Conservation (phyloP, 2,329 filamentous ascomycete species). For the Achaetomium macrosporum region DNA sequence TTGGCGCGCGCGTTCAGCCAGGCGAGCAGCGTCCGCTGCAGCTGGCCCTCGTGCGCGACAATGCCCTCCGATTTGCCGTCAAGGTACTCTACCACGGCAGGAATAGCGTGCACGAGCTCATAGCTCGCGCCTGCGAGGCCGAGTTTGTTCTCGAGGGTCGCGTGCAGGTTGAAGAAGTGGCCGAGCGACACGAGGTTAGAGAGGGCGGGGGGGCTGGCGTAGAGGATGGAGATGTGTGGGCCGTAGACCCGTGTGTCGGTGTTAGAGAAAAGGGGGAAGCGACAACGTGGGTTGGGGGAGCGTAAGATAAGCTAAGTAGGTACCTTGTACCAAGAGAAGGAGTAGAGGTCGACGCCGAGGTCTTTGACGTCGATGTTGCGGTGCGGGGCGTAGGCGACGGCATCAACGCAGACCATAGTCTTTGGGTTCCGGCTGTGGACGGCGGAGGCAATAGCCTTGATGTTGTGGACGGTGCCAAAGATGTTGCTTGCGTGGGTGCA, state of each 20-base stretch:
- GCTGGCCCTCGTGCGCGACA: slow-evolving; percentile 48
- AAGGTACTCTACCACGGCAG: slow-evolving; percentile 57
- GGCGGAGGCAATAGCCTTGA: slow-evolving; percentile 47
- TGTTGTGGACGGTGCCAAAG: slow-evolving; percentile 63
- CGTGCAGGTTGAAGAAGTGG: slow-evolving; percentile 61
- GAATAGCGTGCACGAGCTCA: slow-evolving; percentile 60
- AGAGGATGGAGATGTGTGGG: slow-evolving; percentile 67
- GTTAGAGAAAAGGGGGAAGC: not conserved
- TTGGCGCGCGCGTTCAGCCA: slow-evolving; percentile 48
- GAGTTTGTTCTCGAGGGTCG: slow-evolving; percentile 60
- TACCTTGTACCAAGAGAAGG: slow-evolving; percentile 74
- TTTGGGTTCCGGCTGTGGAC: slow-evolving; percentile 45
- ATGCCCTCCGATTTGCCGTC: slow-evolving; percentile 42
- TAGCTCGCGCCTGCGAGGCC: slow-evolving; percentile 65
- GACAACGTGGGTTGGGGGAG: not conserved
- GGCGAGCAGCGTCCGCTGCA: slow-evolving; percentile 50
- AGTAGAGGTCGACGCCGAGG: slow-evolving; percentile 68
- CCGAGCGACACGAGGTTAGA: slow-evolving; percentile 48
- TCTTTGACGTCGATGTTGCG: slow-evolving; percentile 61
- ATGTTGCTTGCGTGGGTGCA: slow-evolving; percentile 72
- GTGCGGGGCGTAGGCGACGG: slow-evolving; percentile 71
- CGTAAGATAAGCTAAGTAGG: not conserved
- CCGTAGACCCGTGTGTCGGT: slow-evolving; percentile 51
- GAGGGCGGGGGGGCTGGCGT: slow-evolving; percentile 54
- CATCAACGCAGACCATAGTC: slow-evolving; percentile 66